Evolutionary conservation across 2,329 filamentous ascomycete species (phyloP).

Genomic region (Beauveria pseudobassiana): DNA sequence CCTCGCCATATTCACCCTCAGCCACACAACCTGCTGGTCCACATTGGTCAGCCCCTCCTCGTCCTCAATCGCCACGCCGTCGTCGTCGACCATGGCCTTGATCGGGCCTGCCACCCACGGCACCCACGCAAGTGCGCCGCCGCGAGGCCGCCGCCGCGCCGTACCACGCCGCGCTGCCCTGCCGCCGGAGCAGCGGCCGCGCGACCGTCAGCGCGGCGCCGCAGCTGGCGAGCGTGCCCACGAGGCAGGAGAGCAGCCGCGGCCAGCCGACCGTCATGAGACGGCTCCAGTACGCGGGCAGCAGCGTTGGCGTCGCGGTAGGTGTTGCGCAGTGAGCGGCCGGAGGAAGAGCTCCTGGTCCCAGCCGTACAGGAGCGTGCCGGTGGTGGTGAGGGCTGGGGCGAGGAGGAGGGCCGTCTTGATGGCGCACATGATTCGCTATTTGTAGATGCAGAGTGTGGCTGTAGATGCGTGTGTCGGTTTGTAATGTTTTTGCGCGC

Average conservation of each 20-base stretch:
- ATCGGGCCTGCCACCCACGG: conserved; percentile 27
- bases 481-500: background rate
- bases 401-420: conserved; percentile 30
- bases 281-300: conserved; percentile 35
- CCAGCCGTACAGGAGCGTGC: conserved; percentile 36
- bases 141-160: conserved; percentile 24
- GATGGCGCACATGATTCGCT: background rate
- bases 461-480: background rate
- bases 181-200: conserved; percentile 17
- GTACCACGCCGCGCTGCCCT: conserved; percentile 26
- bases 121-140: conserved; percentile 24
- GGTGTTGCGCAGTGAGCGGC: conserved; percentile 23
- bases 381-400: conserved; percentile 40
- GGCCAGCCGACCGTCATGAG: conserved; percentile 32
- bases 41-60: conserved; percentile 19
- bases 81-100: conserved; percentile 22
- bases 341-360: conserved; percentile 38
- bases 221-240: conserved; percentile 25
- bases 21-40: conserved; percentile 24
- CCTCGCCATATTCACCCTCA: conserved; percentile 24
- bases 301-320: conserved; percentile 26
- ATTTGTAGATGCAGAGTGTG: too few species aligned
- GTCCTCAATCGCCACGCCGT: conserved; percentile 12
- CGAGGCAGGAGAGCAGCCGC: conserved; percentile 27
- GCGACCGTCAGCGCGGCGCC: conserved; percentile 19